These are phyloP conservation scores for Serendipita indica DNA, from an alignment of 768 basidiomycete species.

Conservation along the genomic window DNA sequence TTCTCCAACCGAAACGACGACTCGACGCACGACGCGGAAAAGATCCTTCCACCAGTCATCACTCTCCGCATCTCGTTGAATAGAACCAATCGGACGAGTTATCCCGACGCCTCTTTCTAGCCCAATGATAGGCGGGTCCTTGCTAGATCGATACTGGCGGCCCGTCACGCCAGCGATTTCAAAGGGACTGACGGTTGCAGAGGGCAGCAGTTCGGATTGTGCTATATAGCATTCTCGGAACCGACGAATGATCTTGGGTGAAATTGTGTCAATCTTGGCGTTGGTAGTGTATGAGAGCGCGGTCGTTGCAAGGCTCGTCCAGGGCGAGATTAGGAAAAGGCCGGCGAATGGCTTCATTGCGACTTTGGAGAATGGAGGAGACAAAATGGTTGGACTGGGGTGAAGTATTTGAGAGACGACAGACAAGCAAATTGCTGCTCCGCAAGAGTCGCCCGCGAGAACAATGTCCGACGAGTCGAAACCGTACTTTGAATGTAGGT, in stretches of 20 bases:
- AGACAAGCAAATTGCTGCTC: neutral
- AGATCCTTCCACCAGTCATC: conserved; percentile 13
- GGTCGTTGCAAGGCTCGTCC: neutral
- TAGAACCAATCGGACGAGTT: neutral
- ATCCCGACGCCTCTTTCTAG: neutral
- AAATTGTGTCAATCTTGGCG: neutral
- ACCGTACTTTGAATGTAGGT: neutral
- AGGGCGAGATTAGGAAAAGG: conserved; percentile 1
- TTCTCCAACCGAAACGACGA: neutral
- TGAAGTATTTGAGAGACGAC: neutral
- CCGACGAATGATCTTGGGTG: neutral
- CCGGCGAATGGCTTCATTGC: neutral
- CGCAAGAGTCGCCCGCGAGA: conserved; percentile 1
- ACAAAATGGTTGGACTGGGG: neutral
- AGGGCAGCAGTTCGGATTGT: neutral
- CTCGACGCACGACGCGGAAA: neutral
- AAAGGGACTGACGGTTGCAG: neutral
- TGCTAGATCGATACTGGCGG: neutral
- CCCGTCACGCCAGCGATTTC: neutral
- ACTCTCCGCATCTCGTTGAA: neutral
- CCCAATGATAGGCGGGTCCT: neutral
- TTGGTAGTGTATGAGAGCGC: neutral
- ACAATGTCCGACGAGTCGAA: neutral
- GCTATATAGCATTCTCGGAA: neutral
- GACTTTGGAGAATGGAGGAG: neutral